Evolutionary conservation across 208 protist genomes (phyloP).

Genomic region (Novymonas esmeraldas): DNA sequence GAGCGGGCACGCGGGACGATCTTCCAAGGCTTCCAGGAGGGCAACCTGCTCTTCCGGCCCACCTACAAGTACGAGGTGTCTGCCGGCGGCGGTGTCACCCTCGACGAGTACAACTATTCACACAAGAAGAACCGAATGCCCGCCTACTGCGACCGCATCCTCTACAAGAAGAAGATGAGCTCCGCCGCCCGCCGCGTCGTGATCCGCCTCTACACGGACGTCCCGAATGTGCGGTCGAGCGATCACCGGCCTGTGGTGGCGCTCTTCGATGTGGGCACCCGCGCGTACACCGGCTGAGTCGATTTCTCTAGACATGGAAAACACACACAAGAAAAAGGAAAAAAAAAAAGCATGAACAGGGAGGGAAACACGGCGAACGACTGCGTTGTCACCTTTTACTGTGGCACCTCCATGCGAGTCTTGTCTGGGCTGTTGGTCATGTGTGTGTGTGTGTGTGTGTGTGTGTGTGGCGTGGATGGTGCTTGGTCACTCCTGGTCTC

Average conservation of each 20-base stretch:
- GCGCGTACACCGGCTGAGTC: slow-evolving; percentile 16
- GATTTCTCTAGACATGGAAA: too few species aligned
- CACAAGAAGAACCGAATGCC: slow-evolving; percentile 78
- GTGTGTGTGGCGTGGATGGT: too few species aligned
- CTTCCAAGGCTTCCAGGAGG: slow-evolving; percentile 90
- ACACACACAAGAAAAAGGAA: too few species aligned
- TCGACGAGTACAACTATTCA: slow-evolving; percentile 67
- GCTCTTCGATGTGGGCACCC: slow-evolving; percentile 74
- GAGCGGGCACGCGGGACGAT: slow-evolving; percentile 77
- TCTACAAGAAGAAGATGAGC: slow-evolving; percentile 62
- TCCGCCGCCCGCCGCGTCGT: slow-evolving; percentile 42
- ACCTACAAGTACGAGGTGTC: slow-evolving; percentile 94
- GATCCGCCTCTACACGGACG: slow-evolving; percentile 82
- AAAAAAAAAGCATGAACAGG: too few species aligned
- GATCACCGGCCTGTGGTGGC: slow-evolving; percentile 88
- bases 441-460: too few species aligned
- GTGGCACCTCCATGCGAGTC: too few species aligned
- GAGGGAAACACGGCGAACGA: too few species aligned
- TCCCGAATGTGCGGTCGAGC: slow-evolving; percentile 75
- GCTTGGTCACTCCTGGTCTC: too few species aligned
- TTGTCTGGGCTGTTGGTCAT: too few species aligned
- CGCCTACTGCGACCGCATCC: slow-evolving; percentile 86
- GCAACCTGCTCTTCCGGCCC: slow-evolving; percentile 85
- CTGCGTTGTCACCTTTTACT: too few species aligned
- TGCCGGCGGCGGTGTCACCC: slow-evolving; percentile 22